Conservation (phyloP, 306 rosid genomes). For the Pyrus betulifolia region DNA sequence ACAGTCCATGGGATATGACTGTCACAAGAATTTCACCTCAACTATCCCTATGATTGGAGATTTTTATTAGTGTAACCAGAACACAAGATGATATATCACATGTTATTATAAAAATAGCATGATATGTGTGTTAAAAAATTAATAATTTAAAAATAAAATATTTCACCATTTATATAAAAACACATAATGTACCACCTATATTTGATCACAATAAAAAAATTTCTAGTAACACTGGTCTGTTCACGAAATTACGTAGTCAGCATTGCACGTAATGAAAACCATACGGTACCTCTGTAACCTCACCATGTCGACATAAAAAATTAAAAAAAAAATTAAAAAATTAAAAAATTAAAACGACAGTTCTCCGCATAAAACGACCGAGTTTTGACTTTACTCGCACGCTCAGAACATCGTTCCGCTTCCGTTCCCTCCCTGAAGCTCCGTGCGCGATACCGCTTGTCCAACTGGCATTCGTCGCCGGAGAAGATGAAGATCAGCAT, state of each 20-base stretch:
- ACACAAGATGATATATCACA: no score
- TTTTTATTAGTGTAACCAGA: accelerated
- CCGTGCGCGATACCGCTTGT: neutral
- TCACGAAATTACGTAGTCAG: neutral
- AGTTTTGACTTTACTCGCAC: constrained; percentile 21
- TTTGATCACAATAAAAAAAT: no score
- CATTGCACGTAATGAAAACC: neutral
- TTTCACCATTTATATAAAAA: no score
- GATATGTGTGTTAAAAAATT: no score
- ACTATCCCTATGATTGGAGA: neutral
- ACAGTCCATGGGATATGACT: no score
- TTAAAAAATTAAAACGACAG: no score
- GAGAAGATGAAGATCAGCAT: constrained; percentile 68
- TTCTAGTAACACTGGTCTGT: neutral
- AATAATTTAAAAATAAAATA: no score
- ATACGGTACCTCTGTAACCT: neutral
- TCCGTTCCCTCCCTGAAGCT: neutral
- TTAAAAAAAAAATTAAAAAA: neutral
- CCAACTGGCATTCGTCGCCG: constrained; percentile 25
- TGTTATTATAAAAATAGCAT: no score
- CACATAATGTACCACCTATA: accelerated
- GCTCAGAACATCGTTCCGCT: constrained; percentile 11
- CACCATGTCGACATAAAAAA: constrained; percentile 31
- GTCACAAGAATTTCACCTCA: neutral
- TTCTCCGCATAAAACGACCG: constrained; percentile 21